A percentile compares a stretch with the other conserved stretches of the same genome.
Conservation (phyloP, 345 rosid species). For the Brassica carinata region DNA sequence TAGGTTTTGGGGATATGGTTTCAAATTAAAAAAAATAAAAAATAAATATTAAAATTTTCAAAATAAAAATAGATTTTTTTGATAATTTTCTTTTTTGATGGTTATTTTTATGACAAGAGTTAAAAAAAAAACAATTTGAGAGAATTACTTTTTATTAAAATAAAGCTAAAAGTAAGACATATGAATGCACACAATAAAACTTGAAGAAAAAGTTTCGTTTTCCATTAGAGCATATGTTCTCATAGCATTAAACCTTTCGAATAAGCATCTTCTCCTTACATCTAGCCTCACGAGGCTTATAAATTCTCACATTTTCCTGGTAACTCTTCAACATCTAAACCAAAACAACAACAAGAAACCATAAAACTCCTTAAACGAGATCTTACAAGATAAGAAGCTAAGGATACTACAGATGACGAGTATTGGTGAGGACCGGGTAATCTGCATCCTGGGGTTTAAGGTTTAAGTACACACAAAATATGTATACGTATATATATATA, state of each 20-base stretch:
- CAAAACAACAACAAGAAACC: background rate
- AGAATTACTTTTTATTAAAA: background rate
- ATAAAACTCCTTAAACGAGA: background rate
- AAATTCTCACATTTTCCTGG: conserved; percentile 13
- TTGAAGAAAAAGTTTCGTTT: conserved; percentile 14
- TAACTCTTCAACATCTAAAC: conserved; percentile 6
- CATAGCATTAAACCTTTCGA: conserved; percentile 41
- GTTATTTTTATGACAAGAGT: too few species aligned
- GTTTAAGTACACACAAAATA: background rate
- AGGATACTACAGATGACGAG: background rate
- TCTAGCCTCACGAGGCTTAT: conserved; percentile 8
- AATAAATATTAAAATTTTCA: too few species aligned
- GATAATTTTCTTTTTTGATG: too few species aligned
- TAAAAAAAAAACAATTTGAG: too few species aligned
- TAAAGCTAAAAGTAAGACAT: conserved; percentile 7
- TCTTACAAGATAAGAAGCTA: conserved; percentile 1
- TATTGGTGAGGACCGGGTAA: conserved; percentile 41
- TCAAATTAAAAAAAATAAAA: too few species aligned
- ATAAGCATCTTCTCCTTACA: conserved; percentile 38
- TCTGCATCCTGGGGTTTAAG: conserved; percentile 48
- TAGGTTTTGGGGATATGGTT: too few species aligned
- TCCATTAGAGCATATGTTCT: conserved; percentile 34
- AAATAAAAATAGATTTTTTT: too few species aligned
- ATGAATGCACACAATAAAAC: conserved; percentile 4
- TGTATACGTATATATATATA: background rate